Base-by-base conservation (phyloP, 176 grass and related monocot species). In the Oryza punctata region DNA sequence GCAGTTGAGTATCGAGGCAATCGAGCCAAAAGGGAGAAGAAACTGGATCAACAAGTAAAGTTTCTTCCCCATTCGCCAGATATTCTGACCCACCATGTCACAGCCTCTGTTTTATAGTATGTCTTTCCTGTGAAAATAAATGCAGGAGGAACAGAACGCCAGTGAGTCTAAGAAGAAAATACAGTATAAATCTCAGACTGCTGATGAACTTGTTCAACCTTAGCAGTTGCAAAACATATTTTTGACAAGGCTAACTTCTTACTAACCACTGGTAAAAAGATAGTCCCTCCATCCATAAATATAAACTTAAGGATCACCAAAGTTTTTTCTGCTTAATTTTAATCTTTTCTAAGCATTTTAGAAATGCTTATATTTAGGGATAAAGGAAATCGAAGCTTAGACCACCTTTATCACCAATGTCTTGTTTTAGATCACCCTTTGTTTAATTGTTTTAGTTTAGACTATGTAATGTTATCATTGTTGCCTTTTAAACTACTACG, bases 1-100 rank as follows among this genome's bases (percentile, higher is more conserved):
- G 90, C 85, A 54, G 93, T 93, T 66, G 84, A 92, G 68, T 97
- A 97, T 49, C 57, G 38, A 6, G 81, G 88, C 47, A 67, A 65
- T 54, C 83, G 70, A 65, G 81, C 83, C 25, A 24, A 63, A 59
- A 88, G 72, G 29, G 84, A 84, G 75, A 94, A 85, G 50, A 75
- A 87, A 46, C 69, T 70, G 63, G 76, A 89, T 49, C 46, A 67
- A 35, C 78, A 85, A 46, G 88, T 97, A 84, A 84, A 77, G 73
- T 30, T 76, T 73, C 78, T 7, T n/a, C 21, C 6, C 14, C 57
- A 61, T 4, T 61, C 18, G n/a, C 57, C 0, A 23, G 27, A 59
- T 6, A 70, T 77, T 89, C 52, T 77, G 24, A 23, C 67, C 1
- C 10, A 54, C 1, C 26, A 4, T 18, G 23, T 21, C 15, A 15